These are phyloP conservation scores for Crithidia sp. DNA, from an alignment of 208 protist genomes.

Conservation along the genomic window DNA sequence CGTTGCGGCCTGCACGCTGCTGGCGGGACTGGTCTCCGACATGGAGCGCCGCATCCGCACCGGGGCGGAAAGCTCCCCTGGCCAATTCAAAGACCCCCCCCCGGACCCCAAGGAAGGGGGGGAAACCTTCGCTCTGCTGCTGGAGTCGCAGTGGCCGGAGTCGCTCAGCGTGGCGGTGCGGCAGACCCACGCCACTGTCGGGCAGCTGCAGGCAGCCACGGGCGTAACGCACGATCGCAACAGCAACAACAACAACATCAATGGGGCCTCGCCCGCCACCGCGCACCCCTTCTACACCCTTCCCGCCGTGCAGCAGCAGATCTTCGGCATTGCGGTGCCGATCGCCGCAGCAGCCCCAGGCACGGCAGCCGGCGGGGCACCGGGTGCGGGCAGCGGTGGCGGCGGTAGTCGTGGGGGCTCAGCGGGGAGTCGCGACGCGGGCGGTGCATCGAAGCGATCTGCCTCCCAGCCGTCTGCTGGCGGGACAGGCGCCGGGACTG, in stretches of 20 bases:
- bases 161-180: conserved; percentile 24
- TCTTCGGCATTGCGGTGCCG: neutral
- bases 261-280: conserved; percentile 5
- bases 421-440: conserved; percentile 7
- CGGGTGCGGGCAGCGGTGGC: neutral
- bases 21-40: conserved; percentile 64
- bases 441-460: neutral
- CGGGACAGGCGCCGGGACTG: no score
- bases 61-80: conserved; percentile 58
- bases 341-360: neutral
- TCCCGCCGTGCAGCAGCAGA: conserved; percentile 16
- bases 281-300: conserved; percentile 21
- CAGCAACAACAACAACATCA: neutral
- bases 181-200: conserved; percentile 31
- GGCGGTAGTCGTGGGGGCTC: conserved; percentile 6
- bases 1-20: conserved; percentile 50
- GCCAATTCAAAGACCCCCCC: conserved; percentile 66
- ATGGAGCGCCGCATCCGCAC: conserved; percentile 76
- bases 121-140: neutral
- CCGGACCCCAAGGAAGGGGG: conserved; percentile 31
- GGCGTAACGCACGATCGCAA: neutral
- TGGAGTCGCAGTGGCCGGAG: conserved; percentile 33
- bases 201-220: conserved; percentile 12
- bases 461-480: neutral
- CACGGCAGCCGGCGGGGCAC: neutral